Conservation (phyloP, 2,329 filamentous ascomycete genomes). For the Calonectria multiphialidica region DNA sequence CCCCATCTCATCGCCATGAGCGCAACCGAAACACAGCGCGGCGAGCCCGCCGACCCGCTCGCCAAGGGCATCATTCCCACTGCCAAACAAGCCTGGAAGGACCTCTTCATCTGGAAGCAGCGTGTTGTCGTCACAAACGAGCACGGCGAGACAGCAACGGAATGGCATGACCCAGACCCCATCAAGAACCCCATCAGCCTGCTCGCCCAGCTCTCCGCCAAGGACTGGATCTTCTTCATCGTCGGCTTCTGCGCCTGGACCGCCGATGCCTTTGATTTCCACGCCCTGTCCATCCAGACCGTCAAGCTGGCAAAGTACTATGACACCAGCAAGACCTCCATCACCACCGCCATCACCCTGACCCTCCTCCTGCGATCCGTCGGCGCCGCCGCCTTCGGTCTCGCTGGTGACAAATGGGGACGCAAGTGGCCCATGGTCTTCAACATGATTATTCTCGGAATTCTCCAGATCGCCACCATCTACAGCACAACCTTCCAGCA, state of each 20-base stretch:
- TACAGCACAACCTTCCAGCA: constrained; percentile 79
- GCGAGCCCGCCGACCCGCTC: constrained; percentile 73
- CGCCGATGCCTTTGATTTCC: constrained; percentile 87
- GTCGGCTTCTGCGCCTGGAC: constrained; percentile 83
- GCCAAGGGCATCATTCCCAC: constrained; percentile 74
- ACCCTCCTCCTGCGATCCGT: constrained; percentile 81
- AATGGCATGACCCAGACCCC: constrained; percentile 76
- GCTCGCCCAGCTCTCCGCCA: constrained; percentile 71
- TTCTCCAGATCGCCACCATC: constrained; percentile 80
- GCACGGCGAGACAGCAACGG: constrained; percentile 72
- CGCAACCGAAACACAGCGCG: constrained; percentile 20
- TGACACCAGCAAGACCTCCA: constrained; percentile 68
- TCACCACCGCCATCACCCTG: constrained; percentile 81
- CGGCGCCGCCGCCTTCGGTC: constrained; percentile 81
- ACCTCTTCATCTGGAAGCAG: constrained; percentile 82
- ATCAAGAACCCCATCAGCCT: constrained; percentile 79
- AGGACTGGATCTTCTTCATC: constrained; percentile 81
- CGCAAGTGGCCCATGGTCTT: constrained; percentile 87
- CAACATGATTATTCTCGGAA: constrained; percentile 80
- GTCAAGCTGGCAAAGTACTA: constrained; percentile 73
- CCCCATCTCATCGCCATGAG: not conserved
- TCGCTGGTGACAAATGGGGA: constrained; percentile 83
- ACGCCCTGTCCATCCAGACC: constrained; percentile 83
- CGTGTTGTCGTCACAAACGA: constrained; percentile 75
- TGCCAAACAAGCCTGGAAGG: constrained; percentile 71